Evolutionary conservation across 768 basidiomycete species (phyloP).

Genomic region (Podaxis sp.): DNA sequence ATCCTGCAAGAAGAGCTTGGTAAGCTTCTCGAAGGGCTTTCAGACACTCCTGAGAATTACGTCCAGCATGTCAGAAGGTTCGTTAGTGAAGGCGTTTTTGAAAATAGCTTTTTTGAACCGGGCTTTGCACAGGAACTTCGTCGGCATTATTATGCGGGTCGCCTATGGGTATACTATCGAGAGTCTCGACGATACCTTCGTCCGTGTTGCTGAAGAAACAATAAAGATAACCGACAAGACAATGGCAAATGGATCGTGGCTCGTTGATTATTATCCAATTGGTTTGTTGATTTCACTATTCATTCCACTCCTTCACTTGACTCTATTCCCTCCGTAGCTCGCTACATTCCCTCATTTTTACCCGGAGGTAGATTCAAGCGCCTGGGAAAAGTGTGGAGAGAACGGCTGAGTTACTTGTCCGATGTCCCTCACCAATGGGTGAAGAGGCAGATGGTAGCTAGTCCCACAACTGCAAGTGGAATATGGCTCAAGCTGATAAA

Average conservation of each 20-base stretch:
- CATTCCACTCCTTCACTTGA: background rate
- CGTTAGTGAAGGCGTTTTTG: background rate
- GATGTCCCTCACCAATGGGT: slow-evolving; percentile 40
- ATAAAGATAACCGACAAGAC: slow-evolving; percentile 37
- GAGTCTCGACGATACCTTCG: slow-evolving; percentile 31
- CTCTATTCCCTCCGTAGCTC: slow-evolving; percentile 25
- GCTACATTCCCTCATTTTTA: slow-evolving; percentile 45
- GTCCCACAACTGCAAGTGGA: background rate
- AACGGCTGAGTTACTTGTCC: slow-evolving; percentile 29
- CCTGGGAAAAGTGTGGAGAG: slow-evolving; percentile 36
- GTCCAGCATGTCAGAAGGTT: slow-evolving; percentile 36
- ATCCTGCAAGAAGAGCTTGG: slow-evolving; percentile 31
- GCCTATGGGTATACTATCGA: slow-evolving; percentile 37
- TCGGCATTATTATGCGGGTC: slow-evolving; percentile 37
- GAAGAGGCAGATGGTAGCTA: slow-evolving; percentile 37
- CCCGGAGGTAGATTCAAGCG: slow-evolving; percentile 47
- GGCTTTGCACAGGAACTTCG: slow-evolving; percentile 25
- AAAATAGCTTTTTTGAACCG: background rate
- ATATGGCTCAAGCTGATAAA: background rate
- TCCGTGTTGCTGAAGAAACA: slow-evolving; percentile 33
- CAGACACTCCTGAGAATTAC: slow-evolving; percentile 25
- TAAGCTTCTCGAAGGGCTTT: slow-evolving; percentile 29
- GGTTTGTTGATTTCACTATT: slow-evolving; percentile 17
- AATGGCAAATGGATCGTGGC: slow-evolving; percentile 36
- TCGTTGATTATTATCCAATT: slow-evolving; percentile 38